Conservation (phyloP, 2,329 filamentous ascomycete species). For the Monosporascus cannonballus region DNA sequence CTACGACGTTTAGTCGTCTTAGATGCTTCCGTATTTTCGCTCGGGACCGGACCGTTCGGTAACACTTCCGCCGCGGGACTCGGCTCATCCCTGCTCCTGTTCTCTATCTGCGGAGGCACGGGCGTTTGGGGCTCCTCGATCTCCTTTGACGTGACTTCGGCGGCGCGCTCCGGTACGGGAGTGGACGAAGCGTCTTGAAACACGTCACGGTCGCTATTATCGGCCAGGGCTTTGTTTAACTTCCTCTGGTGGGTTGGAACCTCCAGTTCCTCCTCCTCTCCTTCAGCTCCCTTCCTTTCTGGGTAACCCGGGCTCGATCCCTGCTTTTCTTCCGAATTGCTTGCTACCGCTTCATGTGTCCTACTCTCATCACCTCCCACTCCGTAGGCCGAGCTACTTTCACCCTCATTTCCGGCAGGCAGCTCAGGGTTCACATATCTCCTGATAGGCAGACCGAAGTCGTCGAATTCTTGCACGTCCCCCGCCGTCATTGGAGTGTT, state of each 20-base stretch:
- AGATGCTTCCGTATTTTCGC: slow-evolving; percentile 4
- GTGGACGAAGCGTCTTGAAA: slow-evolving; percentile 32
- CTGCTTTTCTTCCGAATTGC: slow-evolving; percentile 5
- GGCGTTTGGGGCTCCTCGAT: slow-evolving; percentile 20
- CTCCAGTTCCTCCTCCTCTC: slow-evolving; percentile 8
- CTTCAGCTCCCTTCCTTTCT: slow-evolving; percentile 2
- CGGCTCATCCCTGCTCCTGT: slow-evolving; percentile 1
- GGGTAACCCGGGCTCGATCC: not conserved
- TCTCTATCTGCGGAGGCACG: slow-evolving; percentile 12
- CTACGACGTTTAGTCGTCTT: slow-evolving; percentile 11
- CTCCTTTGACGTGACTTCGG: slow-evolving; percentile 3
- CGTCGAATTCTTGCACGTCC: slow-evolving; percentile 50
- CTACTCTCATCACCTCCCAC: not conserved
- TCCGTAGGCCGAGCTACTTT: slow-evolving; percentile 4
- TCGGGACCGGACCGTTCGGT: slow-evolving; percentile 4
- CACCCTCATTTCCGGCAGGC: slow-evolving; percentile 4
- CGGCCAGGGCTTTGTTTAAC: slow-evolving; percentile 14
- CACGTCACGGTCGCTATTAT: slow-evolving; percentile 33
- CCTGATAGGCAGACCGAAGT: slow-evolving; percentile 64
- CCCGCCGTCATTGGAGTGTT: slow-evolving; percentile 22
- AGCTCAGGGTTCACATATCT: slow-evolving; percentile 34
- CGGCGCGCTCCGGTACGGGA: slow-evolving; percentile 13
- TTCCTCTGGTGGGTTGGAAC: slow-evolving; percentile 11
- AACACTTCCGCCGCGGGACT: slow-evolving; percentile 1
- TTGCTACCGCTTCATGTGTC: slow-evolving; percentile 3